phyloP scores from a whole-genome alignment of 2,329 filamentous ascomycete genomes.

The Penicillium vulpinum region DNA sequence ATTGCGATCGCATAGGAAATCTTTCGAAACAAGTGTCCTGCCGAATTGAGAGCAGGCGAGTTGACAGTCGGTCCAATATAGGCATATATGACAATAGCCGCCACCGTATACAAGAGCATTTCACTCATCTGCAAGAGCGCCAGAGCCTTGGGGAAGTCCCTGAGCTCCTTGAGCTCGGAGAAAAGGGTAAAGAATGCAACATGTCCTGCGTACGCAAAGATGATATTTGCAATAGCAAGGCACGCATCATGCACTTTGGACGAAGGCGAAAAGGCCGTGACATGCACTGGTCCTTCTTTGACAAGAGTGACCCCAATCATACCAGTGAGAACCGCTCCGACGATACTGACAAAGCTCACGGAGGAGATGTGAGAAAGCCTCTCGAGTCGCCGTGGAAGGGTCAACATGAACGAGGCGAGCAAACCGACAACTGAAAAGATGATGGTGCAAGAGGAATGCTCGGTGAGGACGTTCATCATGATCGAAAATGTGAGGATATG shows the following conservation, averaged over 20 bases:
- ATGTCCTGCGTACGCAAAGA: slow-evolving; percentile 67
- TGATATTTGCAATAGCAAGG: slow-evolving; percentile 63
- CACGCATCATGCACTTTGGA: slow-evolving; percentile 56
- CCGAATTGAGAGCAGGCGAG: slow-evolving; percentile 65
- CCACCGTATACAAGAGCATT: slow-evolving; percentile 61
- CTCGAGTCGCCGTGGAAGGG: slow-evolving; percentile 60
- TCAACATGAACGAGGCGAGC: slow-evolving; percentile 56
- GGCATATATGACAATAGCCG: slow-evolving; percentile 65
- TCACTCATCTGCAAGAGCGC: slow-evolving; percentile 58
- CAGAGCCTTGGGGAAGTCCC: slow-evolving; percentile 62
- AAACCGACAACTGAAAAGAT: slow-evolving; percentile 59
- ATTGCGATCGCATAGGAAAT: slow-evolving; percentile 65
- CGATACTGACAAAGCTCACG: slow-evolving; percentile 61
- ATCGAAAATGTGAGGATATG: slow-evolving; percentile 68
- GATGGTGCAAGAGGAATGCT: slow-evolving; percentile 61
- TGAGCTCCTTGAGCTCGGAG: slow-evolving; percentile 59
- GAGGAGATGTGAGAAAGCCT: slow-evolving; percentile 61
- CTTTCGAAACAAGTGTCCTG: slow-evolving; percentile 55
- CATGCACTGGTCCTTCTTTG: slow-evolving; percentile 35
- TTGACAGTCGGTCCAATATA: slow-evolving; percentile 60
- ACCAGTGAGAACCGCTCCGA: slow-evolving; percentile 62
- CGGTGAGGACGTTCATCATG: slow-evolving; percentile 62
- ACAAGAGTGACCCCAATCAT: slow-evolving; percentile 61
- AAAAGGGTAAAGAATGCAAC: slow-evolving; percentile 67
- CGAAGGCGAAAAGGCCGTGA: slow-evolving; percentile 30